These are phyloP conservation scores for Candida sp. DNA, from an alignment of 1,139 yeast genomes.

Conservation along the genomic window DNA sequence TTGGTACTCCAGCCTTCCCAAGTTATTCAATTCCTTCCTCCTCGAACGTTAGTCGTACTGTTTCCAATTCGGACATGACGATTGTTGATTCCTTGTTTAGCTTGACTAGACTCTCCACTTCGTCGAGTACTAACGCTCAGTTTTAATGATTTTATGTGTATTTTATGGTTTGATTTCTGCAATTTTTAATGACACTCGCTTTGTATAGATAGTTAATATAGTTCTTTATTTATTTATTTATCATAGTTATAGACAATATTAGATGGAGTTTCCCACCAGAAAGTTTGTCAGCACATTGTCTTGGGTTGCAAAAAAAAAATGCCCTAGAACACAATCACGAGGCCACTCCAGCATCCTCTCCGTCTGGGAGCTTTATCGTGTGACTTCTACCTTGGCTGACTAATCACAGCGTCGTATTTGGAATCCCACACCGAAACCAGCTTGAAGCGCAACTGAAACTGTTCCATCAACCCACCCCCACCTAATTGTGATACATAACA, in stretches of 20 bases:
- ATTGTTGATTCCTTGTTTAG: background rate
- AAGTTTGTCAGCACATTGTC: background rate
- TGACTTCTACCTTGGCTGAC: no score
- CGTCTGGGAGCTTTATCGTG: no score
- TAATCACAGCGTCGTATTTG: no score
- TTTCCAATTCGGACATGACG: background rate
- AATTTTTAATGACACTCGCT: background rate
- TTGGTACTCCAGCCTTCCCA: background rate
- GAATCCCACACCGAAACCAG: no score
- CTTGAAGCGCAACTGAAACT: no score
- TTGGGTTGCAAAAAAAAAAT: no score
- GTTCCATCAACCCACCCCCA: no score
- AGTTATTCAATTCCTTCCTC: background rate
- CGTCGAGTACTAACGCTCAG: background rate
- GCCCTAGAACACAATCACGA: no score
- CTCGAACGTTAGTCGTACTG: background rate
- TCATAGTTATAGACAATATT: background rate
- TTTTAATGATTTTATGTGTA: background rate
- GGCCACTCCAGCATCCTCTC: no score
- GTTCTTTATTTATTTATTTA: background rate
- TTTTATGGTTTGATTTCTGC: background rate
- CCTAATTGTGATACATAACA: slow-evolving; percentile 1
- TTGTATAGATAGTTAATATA: background rate
- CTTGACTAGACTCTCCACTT: background rate
- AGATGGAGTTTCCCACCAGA: background rate